Conservation (phyloP, 192 early-diverging fungal genomes). For the Rhizophagus sp. region DNA sequence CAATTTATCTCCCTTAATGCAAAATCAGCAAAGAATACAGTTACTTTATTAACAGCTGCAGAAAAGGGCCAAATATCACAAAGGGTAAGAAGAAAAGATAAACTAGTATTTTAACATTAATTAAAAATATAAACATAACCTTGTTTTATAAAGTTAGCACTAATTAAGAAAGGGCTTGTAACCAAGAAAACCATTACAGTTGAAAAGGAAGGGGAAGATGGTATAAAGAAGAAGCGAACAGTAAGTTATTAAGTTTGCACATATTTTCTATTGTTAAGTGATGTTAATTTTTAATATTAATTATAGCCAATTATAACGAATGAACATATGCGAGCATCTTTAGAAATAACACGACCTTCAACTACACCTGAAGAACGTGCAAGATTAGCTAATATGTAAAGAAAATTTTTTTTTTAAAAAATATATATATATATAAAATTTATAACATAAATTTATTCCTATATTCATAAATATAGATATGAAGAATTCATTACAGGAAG, state of each 20-base stretch:
- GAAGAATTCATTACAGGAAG: slow-evolving; percentile 60
- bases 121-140: background rate
- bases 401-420: slow-evolving; percentile 29
- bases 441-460: background rate
- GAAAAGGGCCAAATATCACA: slow-evolving; percentile 56
- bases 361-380: slow-evolving; percentile 35
- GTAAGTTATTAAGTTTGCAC: background rate
- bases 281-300: slow-evolving; percentile 3
- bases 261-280: background rate
- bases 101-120: background rate
- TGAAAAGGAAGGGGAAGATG: background rate
- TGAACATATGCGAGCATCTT: slow-evolving; percentile 16
- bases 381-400: slow-evolving; percentile 27
- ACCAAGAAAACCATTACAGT: slow-evolving; percentile 24
- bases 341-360: slow-evolving; percentile 28
- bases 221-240: background rate
- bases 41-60: slow-evolving; percentile 50
- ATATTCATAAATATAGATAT: slow-evolving; percentile 37
- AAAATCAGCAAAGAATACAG: slow-evolving; percentile 30
- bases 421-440: background rate
- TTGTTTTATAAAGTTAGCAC: slow-evolving; percentile 22
- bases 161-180: slow-evolving; percentile 43
- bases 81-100: slow-evolving; percentile 39
- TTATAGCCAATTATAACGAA: slow-evolving; percentile 29
- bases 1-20: slow-evolving; percentile 45